phyloP scores from a whole-genome alignment of 2,329 filamentous ascomycete genomes.

The Rhynchosporium agropyri region DNA sequence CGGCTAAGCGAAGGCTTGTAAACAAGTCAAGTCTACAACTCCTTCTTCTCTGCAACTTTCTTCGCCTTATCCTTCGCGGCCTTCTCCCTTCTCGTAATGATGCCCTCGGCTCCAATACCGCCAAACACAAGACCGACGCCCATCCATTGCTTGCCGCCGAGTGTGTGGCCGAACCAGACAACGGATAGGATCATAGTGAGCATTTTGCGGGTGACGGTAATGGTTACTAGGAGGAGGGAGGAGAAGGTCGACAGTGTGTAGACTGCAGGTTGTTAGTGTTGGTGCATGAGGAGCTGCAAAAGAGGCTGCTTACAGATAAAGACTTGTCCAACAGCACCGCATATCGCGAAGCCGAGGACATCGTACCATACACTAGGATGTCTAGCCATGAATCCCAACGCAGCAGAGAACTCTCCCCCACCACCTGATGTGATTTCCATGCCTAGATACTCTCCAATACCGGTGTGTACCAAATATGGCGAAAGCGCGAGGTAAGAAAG shows the following conservation, averaged over 20 bases:
- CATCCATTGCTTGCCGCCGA: constrained; percentile 89
- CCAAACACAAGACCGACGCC: constrained; percentile 93
- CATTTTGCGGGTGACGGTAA: constrained; percentile 98
- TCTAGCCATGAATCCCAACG: constrained; percentile 75
- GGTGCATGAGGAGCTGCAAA: constrained; percentile 1
- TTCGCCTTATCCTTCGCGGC: constrained; percentile 63
- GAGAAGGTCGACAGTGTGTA: constrained; percentile 93
- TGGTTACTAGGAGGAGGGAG: constrained; percentile 87
- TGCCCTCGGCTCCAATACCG: constrained; percentile 87
- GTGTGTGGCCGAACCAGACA: constrained; percentile 86
- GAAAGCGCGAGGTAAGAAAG: constrained; percentile 73
- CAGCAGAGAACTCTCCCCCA: constrained; percentile 78
- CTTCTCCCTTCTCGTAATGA: constrained; percentile 82
- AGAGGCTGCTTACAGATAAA: constrained; percentile 73
- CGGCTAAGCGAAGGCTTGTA: neutral
- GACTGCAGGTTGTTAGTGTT: constrained; percentile 50
- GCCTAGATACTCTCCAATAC: constrained; percentile 64
- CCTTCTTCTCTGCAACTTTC: constrained; percentile 34
- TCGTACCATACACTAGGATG: constrained; percentile 85
- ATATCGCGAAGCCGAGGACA: constrained; percentile 85
- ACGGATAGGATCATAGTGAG: constrained; percentile 98
- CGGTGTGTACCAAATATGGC: constrained; percentile 75
- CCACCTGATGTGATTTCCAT: constrained; percentile 62
- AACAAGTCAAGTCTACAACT: constrained; percentile 24
- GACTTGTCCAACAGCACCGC: constrained; percentile 90